Evolutionary conservation across 2,329 filamentous ascomycete genomes (phyloP), one percentile per base, ranked within the genome.

Genomic region (Xylaria sp.): DNA sequence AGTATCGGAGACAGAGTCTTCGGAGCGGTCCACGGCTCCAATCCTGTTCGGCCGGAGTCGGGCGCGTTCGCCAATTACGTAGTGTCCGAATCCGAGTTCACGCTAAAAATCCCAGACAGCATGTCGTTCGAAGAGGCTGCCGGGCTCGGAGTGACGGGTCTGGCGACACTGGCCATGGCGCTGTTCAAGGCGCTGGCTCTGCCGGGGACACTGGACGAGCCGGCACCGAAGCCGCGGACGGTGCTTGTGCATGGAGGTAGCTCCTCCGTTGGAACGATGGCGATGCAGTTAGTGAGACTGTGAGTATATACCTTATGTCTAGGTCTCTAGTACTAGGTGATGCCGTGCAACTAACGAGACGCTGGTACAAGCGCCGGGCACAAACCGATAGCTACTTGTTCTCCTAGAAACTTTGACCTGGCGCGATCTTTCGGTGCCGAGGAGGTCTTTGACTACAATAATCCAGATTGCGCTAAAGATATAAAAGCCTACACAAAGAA

Each of bases 201-300:
- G n/a, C 74, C 77, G 6, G 66, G 73, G 15, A 70, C 73, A 13
- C 70, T 73, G 13, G 71, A 69, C 54, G 65, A 68, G 2, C 60
- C 74, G 18, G 63, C 73, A 28, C 48, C 69, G 0, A 65, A 71
- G 34, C 25, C 68, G n/a, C 59, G 67, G 23, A 66, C 70, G 51
- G 77, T 87, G 0, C 74, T 87, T 1, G 81, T 87, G 3, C 81
- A 80, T 55, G 85, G 84, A 1, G 86, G 84, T 1, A 78, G 76
- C 41, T 84, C 83, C 1, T 76, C 83, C 0, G 81, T 78, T 0
- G 85, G 84, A 0, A 82, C 81, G 0, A 74, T 81, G 62, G 83
- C 82, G 0, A 80, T 84, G 3, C 85, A 87, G 71, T 55, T 85
- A 15, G 72, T 83, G 18, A 80, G 32, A 39, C 48, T 67, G 65